Conservation (phyloP, 768 basidiomycete species). For the Boletus huronensis region DNA sequence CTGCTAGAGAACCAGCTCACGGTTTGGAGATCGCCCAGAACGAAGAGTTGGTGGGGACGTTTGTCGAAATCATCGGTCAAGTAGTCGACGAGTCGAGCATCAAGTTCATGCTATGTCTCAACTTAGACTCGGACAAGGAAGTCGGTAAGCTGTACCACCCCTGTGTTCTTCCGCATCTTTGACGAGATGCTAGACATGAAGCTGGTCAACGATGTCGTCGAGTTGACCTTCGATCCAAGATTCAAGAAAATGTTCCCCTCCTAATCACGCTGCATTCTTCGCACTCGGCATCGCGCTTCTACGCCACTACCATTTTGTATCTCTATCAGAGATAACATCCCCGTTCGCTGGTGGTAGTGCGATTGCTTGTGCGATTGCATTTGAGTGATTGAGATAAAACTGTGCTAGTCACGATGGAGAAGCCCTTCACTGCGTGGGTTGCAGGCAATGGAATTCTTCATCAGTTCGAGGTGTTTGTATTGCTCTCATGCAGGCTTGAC, state of each 20-base stretch:
- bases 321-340: constrained; percentile 19
- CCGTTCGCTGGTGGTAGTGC: constrained; percentile 46
- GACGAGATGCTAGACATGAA: constrained; percentile 45
- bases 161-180: not conserved
- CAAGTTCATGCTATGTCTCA: constrained; percentile 49
- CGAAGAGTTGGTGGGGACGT: constrained; percentile 47
- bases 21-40: constrained; percentile 29
- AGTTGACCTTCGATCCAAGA: constrained; percentile 56
- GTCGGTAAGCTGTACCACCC: constrained; percentile 48
- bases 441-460: too few relatives aligned
- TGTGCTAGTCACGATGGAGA: constrained; percentile 52
- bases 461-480: too few relatives aligned
- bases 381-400: constrained; percentile 46
- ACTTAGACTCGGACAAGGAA: constrained; percentile 49
- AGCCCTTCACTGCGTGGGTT: constrained; percentile 38
- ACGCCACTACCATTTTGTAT: not conserved
- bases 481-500: too few relatives aligned
- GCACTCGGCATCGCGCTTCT: not conserved
- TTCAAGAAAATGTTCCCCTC: constrained; percentile 49
- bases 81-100: constrained; percentile 54
- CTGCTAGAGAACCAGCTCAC: not conserved
- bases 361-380: constrained; percentile 45
- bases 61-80: constrained; percentile 64
- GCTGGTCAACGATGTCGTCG: constrained; percentile 58
- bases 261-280: constrained; percentile 1